A percentile compares a stretch with the other conserved stretches of the same genome.
Conservation (phyloP, 257 asterid species). For the Anisodus acutangulus region DNA sequence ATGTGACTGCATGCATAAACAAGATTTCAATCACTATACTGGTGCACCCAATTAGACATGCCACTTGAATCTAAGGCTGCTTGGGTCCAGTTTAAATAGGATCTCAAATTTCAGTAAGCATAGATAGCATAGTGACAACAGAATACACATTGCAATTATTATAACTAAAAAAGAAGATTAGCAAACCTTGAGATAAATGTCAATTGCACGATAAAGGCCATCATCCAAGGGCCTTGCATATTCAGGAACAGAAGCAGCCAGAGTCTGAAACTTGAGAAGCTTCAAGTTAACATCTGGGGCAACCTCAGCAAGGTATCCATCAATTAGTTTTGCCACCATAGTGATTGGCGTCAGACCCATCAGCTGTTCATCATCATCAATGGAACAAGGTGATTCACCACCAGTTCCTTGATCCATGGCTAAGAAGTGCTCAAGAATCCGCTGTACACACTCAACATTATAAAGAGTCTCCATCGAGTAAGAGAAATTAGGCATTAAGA, state of each 20-base stretch:
- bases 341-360: conserved; percentile 90
- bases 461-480: conserved; percentile 91
- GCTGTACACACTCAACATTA: conserved; percentile 84
- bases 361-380: conserved; percentile 71
- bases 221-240: conserved; percentile 94
- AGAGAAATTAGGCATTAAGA: conserved; percentile 83
- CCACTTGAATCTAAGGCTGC: conserved; percentile 4
- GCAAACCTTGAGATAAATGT: conserved; percentile 80
- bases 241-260: conserved; percentile 90
- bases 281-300: conserved; percentile 92
- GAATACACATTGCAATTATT: not conserved
- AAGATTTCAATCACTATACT: conserved; percentile 10
- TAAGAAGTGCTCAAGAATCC: conserved; percentile 88
- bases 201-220: conserved; percentile 95
- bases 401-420: conserved; percentile 73
- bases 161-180: not conserved
- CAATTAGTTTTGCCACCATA: conserved; percentile 86
- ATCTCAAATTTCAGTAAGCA: conserved; percentile 21
- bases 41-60: not conserved
- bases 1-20: conserved; percentile 80
- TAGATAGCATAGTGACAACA: not conserved
- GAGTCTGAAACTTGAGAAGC: conserved; percentile 82
- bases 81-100: not conserved
- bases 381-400: conserved; percentile 78
- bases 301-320: conserved; percentile 93